A percentile compares a stretch with the other conserved stretches of the same genome.
Evolutionary conservation across 148 eudicot genomes (phyloP).

Genomic region (Camellia sinensis): DNA sequence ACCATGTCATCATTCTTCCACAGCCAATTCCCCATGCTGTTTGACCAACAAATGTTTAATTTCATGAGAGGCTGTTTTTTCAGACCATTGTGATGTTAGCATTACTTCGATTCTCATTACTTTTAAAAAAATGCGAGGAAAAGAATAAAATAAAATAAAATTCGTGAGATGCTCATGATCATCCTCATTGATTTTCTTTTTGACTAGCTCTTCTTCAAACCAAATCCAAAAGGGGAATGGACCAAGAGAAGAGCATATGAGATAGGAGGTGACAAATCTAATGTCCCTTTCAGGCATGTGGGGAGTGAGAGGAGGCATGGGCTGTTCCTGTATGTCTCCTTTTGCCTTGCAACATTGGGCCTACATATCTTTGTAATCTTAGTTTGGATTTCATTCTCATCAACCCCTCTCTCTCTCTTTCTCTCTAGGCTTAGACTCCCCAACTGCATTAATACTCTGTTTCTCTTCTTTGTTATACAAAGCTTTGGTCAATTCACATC

Average conservation of each 20-base stretch:
- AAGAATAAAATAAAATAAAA: neutral
- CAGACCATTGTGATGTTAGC: neutral
- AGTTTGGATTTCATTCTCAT: constrained; percentile 6
- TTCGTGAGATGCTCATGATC: neutral
- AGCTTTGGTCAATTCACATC: neutral
- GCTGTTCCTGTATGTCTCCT: constrained; percentile 34
- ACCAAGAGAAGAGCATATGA: constrained; percentile 21
- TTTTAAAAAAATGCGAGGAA: neutral
- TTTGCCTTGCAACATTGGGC: constrained; percentile 19
- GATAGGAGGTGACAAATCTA: too few relatives aligned
- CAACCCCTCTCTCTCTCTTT: neutral
- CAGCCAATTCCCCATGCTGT: too few relatives aligned
- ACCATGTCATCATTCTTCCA: too few relatives aligned
- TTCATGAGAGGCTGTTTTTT: too few relatives aligned
- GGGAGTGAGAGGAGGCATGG: constrained; percentile 30
- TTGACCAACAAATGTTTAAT: too few relatives aligned
- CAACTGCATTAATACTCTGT: neutral
- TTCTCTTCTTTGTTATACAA: neutral
- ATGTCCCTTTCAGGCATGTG: constrained; percentile 24
- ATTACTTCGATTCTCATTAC: neutral
- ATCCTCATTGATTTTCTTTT: neutral
- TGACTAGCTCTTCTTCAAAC: constrained; percentile 4
- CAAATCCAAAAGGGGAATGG: constrained; percentile 27
- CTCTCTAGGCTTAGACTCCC: too few relatives aligned
- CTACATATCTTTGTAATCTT: constrained; percentile 11